Base-by-base conservation (phyloP, 345 rosid genomes). In the Luvunga scandens region DNA sequence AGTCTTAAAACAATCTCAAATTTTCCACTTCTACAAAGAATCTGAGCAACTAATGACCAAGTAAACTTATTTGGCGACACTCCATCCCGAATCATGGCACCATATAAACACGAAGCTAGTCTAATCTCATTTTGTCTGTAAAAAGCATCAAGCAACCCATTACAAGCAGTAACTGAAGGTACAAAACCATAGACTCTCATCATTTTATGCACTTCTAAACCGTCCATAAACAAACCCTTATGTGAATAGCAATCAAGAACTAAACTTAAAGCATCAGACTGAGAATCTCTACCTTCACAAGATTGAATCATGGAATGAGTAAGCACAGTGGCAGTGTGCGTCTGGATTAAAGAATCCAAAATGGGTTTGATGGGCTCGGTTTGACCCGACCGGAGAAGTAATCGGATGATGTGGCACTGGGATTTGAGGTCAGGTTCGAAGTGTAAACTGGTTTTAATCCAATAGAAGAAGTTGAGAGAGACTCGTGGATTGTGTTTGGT, bases 381-480 rank as follows among this genome's bases (percentile, higher is more conserved):
- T 19, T 81, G 83, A 69, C 81, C 87, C 62, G 89, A 76, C 10
- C 72, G 77, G 19, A 82, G 2, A 39, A 83, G 83, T 18, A 85
- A 70, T 4, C 64, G 83, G 84, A 86, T 82, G 22, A 86, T 70
- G 8, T 77, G 84, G 64, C 93, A 93, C 31, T 82, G 87, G 13
- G 91, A 84, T 48, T 68, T 80, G 55, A 93, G 86, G 86, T 88
- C 91, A 4, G 90, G 95, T 1, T 88, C 83, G 28, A 94, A 86
- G 21, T 83, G 84, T 34, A 88, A 85, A 80, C 86, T 73, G 57
- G 84, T 57, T 75, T 67, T 75, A 22, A 83, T 89, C 87, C 87
- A 89, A 66, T 87, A 85, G 90, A 88, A 92, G 90, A 94, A 92
- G 76, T 72, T 53, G 30, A 94, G 85, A 42, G 92, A 79, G 59